These are phyloP conservation scores for Clavispora fructus DNA, from an alignment of 805 yeast species.

Conservation along the genomic window DNA sequence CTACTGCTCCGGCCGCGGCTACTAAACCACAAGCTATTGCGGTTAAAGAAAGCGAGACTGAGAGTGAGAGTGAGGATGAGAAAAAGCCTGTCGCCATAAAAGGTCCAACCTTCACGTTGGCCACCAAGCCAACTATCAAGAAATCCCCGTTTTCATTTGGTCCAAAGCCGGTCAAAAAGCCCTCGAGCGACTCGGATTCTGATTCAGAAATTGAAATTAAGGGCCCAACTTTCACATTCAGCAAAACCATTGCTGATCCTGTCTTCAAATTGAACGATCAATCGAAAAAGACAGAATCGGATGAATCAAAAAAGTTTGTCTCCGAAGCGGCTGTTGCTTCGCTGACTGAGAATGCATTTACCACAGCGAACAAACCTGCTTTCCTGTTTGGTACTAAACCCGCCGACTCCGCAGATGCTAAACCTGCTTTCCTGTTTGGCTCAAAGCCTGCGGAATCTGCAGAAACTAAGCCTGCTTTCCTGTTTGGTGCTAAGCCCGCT, in stretches of 20 bases:
- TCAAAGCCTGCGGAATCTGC: conserved; percentile 2
- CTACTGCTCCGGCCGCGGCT: conserved; percentile 1
- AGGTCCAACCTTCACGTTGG: conserved; percentile 34
- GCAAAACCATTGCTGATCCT: conserved; percentile 31
- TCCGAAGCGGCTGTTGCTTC: not conserved
- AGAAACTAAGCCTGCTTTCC: conserved; percentile 10
- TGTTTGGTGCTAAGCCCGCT: conserved; percentile 20
- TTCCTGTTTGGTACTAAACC: conserved; percentile 21
- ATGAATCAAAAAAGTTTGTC: not conserved
- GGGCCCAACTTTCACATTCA: conserved; percentile 62
- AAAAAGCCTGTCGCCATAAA: conserved; percentile 18
- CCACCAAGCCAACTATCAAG: conserved; percentile 23
- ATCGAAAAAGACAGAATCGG: not conserved
- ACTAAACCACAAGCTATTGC: conserved; percentile 9
- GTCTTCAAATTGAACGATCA: conserved; percentile 20
- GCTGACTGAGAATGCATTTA: not conserved
- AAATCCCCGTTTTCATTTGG: conserved; percentile 36
- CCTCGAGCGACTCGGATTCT: conserved; percentile 43
- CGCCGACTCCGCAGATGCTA: conserved; percentile 6
- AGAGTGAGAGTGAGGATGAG: conserved; percentile 24
- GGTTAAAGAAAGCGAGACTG: conserved; percentile 13
- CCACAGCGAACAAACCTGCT: not conserved
- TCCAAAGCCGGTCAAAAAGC: conserved; percentile 21
- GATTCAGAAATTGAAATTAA: conserved; percentile 63
- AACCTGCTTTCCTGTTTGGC: conserved; percentile 11